Percentiles rank a stretch among this genome's conserved stretches.
phyloP scores from a whole-genome alignment of 805 yeast species.

The Candida alai region DNA sequence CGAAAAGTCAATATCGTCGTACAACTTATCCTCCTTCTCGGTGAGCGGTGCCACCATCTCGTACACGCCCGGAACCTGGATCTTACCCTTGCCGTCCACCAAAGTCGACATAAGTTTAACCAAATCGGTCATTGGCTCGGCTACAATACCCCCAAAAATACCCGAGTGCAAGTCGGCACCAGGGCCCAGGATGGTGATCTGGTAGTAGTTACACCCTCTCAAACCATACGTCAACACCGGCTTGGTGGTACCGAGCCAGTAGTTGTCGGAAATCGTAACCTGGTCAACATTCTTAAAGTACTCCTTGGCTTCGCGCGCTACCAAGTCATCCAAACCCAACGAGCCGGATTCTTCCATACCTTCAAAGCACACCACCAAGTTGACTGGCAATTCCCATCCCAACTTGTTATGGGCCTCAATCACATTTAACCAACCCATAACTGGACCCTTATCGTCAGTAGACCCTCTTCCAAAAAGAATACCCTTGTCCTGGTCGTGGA shows the following conservation, averaged over 20 bases:
- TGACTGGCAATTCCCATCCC: slow-evolving; percentile 88
- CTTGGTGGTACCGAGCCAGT: slow-evolving; percentile 96
- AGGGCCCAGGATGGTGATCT: slow-evolving; percentile 80
- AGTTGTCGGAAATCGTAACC: slow-evolving; percentile 94
- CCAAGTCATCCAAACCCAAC: slow-evolving; percentile 80
- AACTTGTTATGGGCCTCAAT: slow-evolving; percentile 86
- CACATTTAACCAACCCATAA: slow-evolving; percentile 92
- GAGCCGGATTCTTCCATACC: slow-evolving; percentile 99
- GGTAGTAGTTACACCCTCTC: slow-evolving; percentile 94
- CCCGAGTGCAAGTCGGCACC: slow-evolving; percentile 97
- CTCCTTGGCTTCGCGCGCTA: slow-evolving; percentile 68
- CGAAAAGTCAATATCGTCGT: slow-evolving; percentile 82
- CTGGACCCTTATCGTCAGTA: slow-evolving; percentile 98
- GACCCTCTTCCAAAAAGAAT: slow-evolving; percentile 89
- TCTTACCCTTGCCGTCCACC: slow-evolving; percentile 79
- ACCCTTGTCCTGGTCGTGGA: slow-evolving; percentile 54
- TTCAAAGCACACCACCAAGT: slow-evolving; percentile 88
- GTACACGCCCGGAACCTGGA: slow-evolving; percentile 78
- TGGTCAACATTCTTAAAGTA: slow-evolving; percentile 91
- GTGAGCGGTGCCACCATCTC: slow-evolving; percentile 97
- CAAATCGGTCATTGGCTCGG: slow-evolving; percentile 96
- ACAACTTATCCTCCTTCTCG: slow-evolving; percentile 69
- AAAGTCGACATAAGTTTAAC: slow-evolving; percentile 70
- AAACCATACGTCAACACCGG: slow-evolving; percentile 97
- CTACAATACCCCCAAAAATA: slow-evolving; percentile 93